Evolutionary conservation across 345 rosid genomes (phyloP).

Genomic region (Conringia planisiliqua): DNA sequence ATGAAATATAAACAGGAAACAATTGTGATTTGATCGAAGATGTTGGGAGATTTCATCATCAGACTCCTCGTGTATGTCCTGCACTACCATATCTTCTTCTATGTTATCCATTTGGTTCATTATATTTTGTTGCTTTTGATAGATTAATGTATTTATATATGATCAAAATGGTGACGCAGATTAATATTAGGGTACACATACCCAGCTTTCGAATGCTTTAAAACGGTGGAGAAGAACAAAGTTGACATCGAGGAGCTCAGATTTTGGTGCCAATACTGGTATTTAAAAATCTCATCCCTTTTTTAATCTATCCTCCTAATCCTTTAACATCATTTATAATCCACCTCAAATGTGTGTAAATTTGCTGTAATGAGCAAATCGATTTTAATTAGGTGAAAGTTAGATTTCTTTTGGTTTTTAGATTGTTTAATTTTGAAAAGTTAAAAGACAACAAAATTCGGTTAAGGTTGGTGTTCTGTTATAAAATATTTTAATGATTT

Average conservation of each 20-base stretch:
- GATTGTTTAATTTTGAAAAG: neutral
- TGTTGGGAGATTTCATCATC: conserved; percentile 70
- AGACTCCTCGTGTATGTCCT: conserved; percentile 55
- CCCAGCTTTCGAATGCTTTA: conserved; percentile 90
- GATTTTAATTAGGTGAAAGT: neutral
- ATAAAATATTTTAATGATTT: neutral
- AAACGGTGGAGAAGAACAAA: conserved; percentile 77
- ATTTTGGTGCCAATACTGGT: conserved; percentile 98
- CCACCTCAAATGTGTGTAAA: neutral
- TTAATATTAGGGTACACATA: conserved; percentile 81
- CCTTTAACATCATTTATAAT: neutral
- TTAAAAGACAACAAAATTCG: neutral
- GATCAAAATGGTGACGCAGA: conserved; percentile 37
- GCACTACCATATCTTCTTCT: neutral
- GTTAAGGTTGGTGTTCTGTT: neutral
- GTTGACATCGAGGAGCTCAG: conserved; percentile 75
- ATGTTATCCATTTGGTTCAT: neutral
- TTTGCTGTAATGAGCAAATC: neutral
- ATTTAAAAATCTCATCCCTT: neutral
- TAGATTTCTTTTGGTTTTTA: neutral
- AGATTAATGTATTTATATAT: neutral
- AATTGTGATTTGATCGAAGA: conserved; percentile 34
- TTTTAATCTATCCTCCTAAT: neutral
- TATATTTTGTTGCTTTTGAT: neutral
- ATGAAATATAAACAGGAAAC: conserved; percentile 30